Conservation (phyloP, 805 yeast genomes). For the Maudiozyma pseudohumilis region DNA sequence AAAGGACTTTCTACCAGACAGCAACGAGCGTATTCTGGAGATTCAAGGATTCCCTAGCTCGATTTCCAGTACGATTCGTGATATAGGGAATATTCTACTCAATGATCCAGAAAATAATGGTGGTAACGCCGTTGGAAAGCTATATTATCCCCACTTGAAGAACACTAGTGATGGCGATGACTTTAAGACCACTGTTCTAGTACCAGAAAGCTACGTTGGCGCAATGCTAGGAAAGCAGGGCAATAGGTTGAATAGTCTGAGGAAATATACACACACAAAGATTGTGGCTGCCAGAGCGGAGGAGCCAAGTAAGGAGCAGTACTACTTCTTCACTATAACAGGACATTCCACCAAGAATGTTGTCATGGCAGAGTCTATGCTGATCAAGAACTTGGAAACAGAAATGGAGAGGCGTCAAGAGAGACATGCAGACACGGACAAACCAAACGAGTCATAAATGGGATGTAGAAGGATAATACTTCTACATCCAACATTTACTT, state of each 20-base stretch:
- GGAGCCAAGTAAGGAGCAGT: background rate
- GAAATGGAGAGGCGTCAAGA: conserved; percentile 43
- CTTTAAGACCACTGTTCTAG: conserved; percentile 22
- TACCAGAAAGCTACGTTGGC: conserved; percentile 79
- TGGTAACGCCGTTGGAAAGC: conserved; percentile 26
- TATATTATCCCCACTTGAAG: conserved; percentile 54
- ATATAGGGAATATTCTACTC: conserved; percentile 27
- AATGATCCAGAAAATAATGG: conserved; percentile 18
- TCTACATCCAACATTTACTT: background rate
- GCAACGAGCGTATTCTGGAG: conserved; percentile 80
- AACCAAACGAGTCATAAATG: no score
- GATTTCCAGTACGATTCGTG: conserved; percentile 56
- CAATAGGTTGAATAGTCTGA: conserved; percentile 73
- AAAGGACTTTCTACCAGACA: conserved; percentile 68
- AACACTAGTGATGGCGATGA: conserved; percentile 8
- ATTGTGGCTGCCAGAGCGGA: conserved; percentile 36
- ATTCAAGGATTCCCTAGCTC: conserved; percentile 68
- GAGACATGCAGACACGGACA: conserved; percentile 7
- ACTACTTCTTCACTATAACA: conserved; percentile 56
- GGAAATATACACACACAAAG: conserved; percentile 68
- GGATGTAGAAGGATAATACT: background rate
- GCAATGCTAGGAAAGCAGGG: conserved; percentile 85
- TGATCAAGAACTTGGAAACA: conserved; percentile 48
- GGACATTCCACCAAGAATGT: conserved; percentile 41
- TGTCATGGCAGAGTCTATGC: conserved; percentile 48